Evolutionary conservation across 2,329 filamentous ascomycete genomes (phyloP), one percentile per base, ranked within the genome.

Genomic region (Pseudogymnoascus verrucosus): DNA sequence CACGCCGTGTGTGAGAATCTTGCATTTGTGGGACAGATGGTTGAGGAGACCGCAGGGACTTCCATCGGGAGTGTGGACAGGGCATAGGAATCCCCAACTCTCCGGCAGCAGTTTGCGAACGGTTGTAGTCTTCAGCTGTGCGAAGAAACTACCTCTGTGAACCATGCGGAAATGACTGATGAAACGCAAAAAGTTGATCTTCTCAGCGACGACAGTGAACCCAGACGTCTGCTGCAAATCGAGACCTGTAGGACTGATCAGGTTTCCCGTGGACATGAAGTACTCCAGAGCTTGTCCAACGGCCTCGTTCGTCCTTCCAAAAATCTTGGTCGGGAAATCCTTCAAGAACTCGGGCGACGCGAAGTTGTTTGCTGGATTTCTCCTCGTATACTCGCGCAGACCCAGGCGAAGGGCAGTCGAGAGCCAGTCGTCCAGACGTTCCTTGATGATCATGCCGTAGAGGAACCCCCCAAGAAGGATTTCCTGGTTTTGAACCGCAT

Each of bases 101-200:
- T 99, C 95, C 1, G 95, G 95, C 19, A 98, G 79, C 69, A 99
- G 80, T 76, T 98, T 99, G 79, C 95, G 86, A 61, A 99, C 95
- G 0, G 95, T 95, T 0, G 95, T 99, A 0, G 95, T 99, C 78
- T 97, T 98, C 68, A 99, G 78, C 74, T 98, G 91, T 3, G 95
- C 95, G 75, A 99, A 99, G 84, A 99, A 99, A 74, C 91, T 95
- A 81, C 95, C 95, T 86, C 95, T 87, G 79, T 99, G 95, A 64
- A 99, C 91, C 92, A 97, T 97, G 69, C 95, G 89, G 83, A 99
- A 99, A 76, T 99, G 95, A 76, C 91, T 95, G 78, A 99, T 96
- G 79, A 98, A 99, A 71, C 95, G 91, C 72, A 96, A 86, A 75
- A 98, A 99, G 79, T 99, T 99, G 74, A 99, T 93, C 82, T 98